Evolutionary conservation across 257 asterid species (phyloP), one percentile per base, ranked within the genome.

Genomic region (Paraleonurus japonicus): DNA sequence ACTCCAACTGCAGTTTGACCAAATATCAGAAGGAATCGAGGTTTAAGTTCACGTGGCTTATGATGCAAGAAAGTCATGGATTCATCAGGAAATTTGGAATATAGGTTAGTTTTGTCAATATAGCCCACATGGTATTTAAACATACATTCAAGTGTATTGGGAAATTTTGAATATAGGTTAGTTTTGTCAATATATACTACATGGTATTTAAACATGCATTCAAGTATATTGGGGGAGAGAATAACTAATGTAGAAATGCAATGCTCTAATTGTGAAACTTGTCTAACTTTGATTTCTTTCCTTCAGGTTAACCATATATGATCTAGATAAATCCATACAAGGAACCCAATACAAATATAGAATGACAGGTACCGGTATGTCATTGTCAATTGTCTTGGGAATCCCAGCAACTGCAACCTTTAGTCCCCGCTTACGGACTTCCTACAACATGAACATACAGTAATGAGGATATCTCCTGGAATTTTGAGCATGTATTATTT

Each of bases 351-450:
- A 47, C 62, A 65, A 51, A 53, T 53, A 75, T 63, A 59, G 77
- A 73, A 74, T n/a, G 77, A 65, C 26, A 76, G 78, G 28, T 88
- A 92, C 98, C 86, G 95, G 83, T 68, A 92, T 92, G 79, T 92
- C 98, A 75, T 92, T 92, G 81, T 92, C 98, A 80, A 92, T 92
- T 64, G 98, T 90, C 85, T 92, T 92, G 61, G 98, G 98, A 59
- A 92, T 87, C 66, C 98, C 98, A 69, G 94, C 95, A 79, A 92
- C 96, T 62, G 78, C 74, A 71, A 90, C 90, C 80, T 85, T 90
- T 50, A 92, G 93, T 65, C 94, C 94, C 37, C 98, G 96, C 74
- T 66, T 81, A 53, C 98, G 88, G 64, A 88, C 48, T 84, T 92
- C 98, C 98, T 92, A 89, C 83, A 75, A 53, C 53, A 79, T 28